Evolutionary conservation across 1,284 basidiomycete species (phyloP).

Genomic region (Malassezia restricta): DNA sequence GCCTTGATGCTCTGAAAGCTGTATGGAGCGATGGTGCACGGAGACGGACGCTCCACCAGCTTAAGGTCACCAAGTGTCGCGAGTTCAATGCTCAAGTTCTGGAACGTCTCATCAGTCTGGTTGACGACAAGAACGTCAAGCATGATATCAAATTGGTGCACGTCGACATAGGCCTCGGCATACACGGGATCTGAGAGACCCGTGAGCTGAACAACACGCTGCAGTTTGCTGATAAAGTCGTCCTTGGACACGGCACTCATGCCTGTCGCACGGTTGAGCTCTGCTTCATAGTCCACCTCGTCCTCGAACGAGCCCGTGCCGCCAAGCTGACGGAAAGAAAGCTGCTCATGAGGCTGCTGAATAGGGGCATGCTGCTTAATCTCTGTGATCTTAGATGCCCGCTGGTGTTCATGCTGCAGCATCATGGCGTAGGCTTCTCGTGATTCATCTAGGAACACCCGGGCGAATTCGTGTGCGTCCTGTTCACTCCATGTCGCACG

Average conservation of each 20-base stretch:
- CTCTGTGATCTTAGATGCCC: constrained; percentile 67
- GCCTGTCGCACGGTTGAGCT: constrained; percentile 81
- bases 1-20: constrained; percentile 98
- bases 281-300: constrained; percentile 63
- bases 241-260: constrained; percentile 63
- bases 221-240: constrained; percentile 93
- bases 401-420: constrained; percentile 61
- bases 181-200: constrained; percentile 98
- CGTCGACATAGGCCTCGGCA: constrained; percentile 94
- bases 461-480: constrained; percentile 56
- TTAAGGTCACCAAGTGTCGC: constrained; percentile 94
- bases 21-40: constrained; percentile 86
- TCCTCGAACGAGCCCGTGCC: constrained; percentile 61
- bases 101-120: constrained; percentile 83
- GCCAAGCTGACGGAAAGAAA: constrained; percentile 84
- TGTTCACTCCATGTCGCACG: constrained; percentile 18
- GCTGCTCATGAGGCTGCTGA: constrained; percentile 83
- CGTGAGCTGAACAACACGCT: constrained; percentile 86
- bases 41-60: constrained; percentile 83
- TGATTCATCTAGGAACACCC: constrained; percentile 85
- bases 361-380: constrained; percentile 62
- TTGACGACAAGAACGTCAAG: constrained; percentile 90
- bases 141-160: constrained; percentile 94
- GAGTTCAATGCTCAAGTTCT: constrained; percentile 94
- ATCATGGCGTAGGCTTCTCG: constrained; percentile 87